Conservation (phyloP, 2,329 filamentous ascomycete genomes). For the Biscogniauxia mediterranea region DNA sequence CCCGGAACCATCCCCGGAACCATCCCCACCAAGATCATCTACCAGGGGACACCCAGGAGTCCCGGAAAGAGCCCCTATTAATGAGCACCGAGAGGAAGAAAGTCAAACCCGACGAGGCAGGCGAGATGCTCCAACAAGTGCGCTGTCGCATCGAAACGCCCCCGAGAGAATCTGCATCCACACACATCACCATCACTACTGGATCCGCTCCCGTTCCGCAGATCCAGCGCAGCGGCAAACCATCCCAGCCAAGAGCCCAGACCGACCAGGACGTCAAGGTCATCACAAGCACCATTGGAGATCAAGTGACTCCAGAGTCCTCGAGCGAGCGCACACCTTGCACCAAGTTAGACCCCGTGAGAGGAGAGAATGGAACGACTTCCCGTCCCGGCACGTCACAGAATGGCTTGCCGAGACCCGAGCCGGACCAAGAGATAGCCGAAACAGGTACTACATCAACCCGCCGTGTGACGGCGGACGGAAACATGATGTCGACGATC, state of each 20-base stretch:
- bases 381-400: slow-evolving; percentile 27
- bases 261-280: slow-evolving; percentile 5
- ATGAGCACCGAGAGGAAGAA: slow-evolving; percentile 7
- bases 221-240: slow-evolving; percentile 12
- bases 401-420: slow-evolving; percentile 28
- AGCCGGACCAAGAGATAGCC: slow-evolving; percentile 24
- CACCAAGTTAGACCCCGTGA: slow-evolving; percentile 8
- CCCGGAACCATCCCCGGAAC: slow-evolving; percentile 10
- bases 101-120: slow-evolving; percentile 8
- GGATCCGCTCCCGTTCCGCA: slow-evolving; percentile 40
- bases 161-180: slow-evolving; percentile 46
- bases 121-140: slow-evolving; percentile 4
- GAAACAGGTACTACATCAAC: slow-evolving; percentile 26
- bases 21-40: slow-evolving; percentile 9
- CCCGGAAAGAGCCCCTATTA: slow-evolving; percentile 10
- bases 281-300: slow-evolving; percentile 4
- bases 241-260: slow-evolving; percentile 1
- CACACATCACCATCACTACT: slow-evolving; percentile 63
- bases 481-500: not conserved
- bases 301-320: slow-evolving; percentile 9
- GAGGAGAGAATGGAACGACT: slow-evolving; percentile 13
- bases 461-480: slow-evolving; percentile 8
- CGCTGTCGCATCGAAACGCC: slow-evolving; percentile 8
- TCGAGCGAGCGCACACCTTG: slow-evolving; percentile 6
- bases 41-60: slow-evolving; percentile 2